These are phyloP conservation scores for Sungouiozyma ichnusensis DNA, from an alignment of 805 yeast species.

Conservation along the genomic window DNA sequence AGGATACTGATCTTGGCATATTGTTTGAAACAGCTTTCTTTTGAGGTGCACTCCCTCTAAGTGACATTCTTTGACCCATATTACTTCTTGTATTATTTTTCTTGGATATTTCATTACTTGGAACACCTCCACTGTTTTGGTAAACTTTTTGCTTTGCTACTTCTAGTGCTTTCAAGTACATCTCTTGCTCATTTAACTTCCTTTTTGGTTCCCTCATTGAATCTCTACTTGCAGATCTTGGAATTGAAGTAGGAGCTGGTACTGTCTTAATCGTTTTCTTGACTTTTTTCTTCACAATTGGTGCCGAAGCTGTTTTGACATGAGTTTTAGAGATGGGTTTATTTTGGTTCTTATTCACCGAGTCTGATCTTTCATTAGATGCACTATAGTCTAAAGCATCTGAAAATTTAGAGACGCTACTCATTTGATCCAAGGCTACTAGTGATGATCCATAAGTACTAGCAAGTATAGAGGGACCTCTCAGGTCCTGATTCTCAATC, in stretches of 20 bases:
- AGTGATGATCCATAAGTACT: slow-evolving; percentile 3
- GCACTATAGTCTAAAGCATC: slow-evolving; percentile 23
- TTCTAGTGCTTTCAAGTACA: slow-evolving; percentile 45
- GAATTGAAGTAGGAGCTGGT: not conserved
- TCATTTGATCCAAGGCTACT: slow-evolving; percentile 14
- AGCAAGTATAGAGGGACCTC: not conserved
- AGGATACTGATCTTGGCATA: not conserved
- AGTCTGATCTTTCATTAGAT: slow-evolving; percentile 2
- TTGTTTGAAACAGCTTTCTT: not conserved
- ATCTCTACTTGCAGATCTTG: not conserved
- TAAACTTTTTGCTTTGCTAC: slow-evolving; percentile 49
- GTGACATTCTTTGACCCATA: slow-evolving; percentile 19
- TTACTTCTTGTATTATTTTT: slow-evolving; percentile 5
- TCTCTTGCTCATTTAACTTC: slow-evolving; percentile 31
- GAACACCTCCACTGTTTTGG: slow-evolving; percentile 2
- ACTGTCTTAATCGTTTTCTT: not conserved
- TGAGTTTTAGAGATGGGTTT: not conserved
- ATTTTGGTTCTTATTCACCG: not conserved
- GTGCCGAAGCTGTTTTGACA: not conserved
- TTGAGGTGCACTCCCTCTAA: slow-evolving; percentile 7
- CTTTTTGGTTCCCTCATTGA: slow-evolving; percentile 3
- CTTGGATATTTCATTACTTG: not conserved
- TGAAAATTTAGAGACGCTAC: slow-evolving; percentile 19
- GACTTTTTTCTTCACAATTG: slow-evolving; percentile 1
- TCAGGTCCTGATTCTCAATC: not conserved